These are phyloP conservation scores for Candida tibetensis DNA, from an alignment of 805 yeast species.

Conservation along the genomic window DNA sequence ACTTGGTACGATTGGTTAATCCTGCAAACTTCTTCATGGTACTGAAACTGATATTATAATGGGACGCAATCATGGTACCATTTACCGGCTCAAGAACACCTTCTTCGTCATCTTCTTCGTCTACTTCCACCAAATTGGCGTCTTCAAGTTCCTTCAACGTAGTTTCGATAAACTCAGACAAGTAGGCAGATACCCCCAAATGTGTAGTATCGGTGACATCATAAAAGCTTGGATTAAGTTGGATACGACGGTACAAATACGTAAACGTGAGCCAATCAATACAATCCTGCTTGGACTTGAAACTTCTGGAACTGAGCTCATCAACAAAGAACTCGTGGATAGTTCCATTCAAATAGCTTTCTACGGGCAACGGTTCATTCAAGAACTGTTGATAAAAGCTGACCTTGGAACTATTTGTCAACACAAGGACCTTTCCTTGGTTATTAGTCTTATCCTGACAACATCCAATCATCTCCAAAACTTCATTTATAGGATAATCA, in stretches of 20 bases:
- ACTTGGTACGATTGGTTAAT: constrained; percentile 52
- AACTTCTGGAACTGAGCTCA: constrained; percentile 67
- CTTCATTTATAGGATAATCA: constrained; percentile 63
- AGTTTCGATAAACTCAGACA: constrained; percentile 80
- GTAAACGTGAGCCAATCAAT: constrained; percentile 88
- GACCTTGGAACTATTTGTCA: constrained; percentile 54
- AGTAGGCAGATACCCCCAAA: constrained; percentile 70
- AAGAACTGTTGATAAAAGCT: constrained; percentile 71
- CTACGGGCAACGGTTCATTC: constrained; percentile 75
- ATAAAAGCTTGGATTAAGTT: constrained; percentile 83
- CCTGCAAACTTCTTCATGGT: constrained; percentile 65
- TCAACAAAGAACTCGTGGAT: constrained; percentile 67
- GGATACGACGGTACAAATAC: constrained; percentile 76
- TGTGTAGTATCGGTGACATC: constrained; percentile 67
- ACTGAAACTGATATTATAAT: constrained; percentile 60
- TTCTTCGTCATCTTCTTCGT: constrained; percentile 38
- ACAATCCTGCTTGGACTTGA: constrained; percentile 75
- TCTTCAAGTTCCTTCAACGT: constrained; percentile 61
- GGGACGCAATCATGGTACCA: constrained; percentile 72
- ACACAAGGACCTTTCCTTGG: constrained; percentile 44
- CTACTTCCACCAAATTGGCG: constrained; percentile 60
- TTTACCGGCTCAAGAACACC: constrained; percentile 55
- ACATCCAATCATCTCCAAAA: constrained; percentile 62
- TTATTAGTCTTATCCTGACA: constrained; percentile 31
- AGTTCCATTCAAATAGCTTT: constrained; percentile 60